Percentiles rank a stretch among this genome's conserved stretches.
Conservation (phyloP, 345 rosid genomes). For the Gossypium mustelinum region DNA sequence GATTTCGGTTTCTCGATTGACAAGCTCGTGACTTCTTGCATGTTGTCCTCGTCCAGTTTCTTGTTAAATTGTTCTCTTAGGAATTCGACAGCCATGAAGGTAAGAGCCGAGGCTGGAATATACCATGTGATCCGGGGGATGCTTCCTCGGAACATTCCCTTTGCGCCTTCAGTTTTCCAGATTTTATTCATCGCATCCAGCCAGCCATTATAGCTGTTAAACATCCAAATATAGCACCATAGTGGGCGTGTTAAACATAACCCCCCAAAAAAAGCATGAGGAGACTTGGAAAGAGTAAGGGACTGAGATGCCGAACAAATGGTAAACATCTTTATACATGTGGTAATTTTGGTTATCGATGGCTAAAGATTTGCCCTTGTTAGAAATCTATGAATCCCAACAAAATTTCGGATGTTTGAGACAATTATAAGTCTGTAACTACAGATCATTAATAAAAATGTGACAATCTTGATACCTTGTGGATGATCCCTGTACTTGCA, state of each 20-base stretch:
- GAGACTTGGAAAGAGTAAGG: background rate
- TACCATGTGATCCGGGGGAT: conserved; percentile 90
- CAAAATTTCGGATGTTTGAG: background rate
- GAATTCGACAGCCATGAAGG: conserved; percentile 95
- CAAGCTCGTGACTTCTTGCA: conserved; percentile 36
- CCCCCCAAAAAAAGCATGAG: background rate
- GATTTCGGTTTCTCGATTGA: conserved; percentile 52
- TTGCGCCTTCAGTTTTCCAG: conserved; percentile 64
- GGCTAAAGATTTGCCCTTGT: background rate
- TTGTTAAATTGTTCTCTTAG: conserved; percentile 70
- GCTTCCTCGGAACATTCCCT: conserved; percentile 85
- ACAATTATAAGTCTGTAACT: background rate
- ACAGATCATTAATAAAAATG: background rate
- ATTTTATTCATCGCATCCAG: conserved; percentile 61
- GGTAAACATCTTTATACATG: background rate
- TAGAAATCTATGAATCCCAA: background rate
- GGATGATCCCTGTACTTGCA: conserved; percentile 86
- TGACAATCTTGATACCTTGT: conserved; percentile 44
- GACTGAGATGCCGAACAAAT: background rate
- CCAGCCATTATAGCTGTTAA: conserved; percentile 74
- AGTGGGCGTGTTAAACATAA: background rate
- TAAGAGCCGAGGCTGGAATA: conserved; percentile 91
- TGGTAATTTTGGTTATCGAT: background rate
- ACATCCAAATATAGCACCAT: background rate
- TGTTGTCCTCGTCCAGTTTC: conserved; percentile 21